Percentiles rank a stretch among this genome's conserved stretches.
Evolutionary conservation across 768 basidiomycete genomes (phyloP).

Genomic region (Asterophora lycoperdoides): DNA sequence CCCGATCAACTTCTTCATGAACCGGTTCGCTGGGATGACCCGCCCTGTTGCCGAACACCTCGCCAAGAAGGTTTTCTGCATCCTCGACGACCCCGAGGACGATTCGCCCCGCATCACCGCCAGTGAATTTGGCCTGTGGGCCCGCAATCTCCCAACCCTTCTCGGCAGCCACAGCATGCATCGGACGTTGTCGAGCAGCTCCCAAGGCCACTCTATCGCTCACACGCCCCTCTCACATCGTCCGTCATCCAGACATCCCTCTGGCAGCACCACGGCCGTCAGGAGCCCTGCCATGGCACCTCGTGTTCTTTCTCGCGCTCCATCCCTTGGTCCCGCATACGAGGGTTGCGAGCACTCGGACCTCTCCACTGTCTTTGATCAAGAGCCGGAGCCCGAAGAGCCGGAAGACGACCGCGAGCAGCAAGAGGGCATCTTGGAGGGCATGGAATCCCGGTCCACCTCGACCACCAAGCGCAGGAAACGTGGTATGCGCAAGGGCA

Average conservation of each 20-base stretch:
- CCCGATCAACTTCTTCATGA: slow-evolving; percentile 83
- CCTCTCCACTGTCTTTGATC: slow-evolving; percentile 52
- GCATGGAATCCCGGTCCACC: slow-evolving; percentile 51
- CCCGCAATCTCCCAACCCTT: slow-evolving; percentile 72
- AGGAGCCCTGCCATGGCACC: slow-evolving; percentile 51
- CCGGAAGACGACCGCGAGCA: slow-evolving; percentile 38
- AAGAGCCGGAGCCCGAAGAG: slow-evolving; percentile 47
- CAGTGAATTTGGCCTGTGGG: slow-evolving; percentile 82
- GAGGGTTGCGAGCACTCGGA: slow-evolving; percentile 41
- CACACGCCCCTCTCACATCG: slow-evolving; percentile 64
- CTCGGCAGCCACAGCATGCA: slow-evolving; percentile 55
- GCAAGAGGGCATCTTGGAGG: slow-evolving; percentile 30
- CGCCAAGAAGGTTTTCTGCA: slow-evolving; percentile 77
- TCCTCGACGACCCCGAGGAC: slow-evolving; percentile 61
- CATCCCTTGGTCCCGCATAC: slow-evolving; percentile 52
- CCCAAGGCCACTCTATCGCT: slow-evolving; percentile 61
- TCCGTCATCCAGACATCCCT: slow-evolving; percentile 64
- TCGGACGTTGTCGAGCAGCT: slow-evolving; percentile 57
- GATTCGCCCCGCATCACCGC: slow-evolving; percentile 72
- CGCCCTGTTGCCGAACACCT: slow-evolving; percentile 82
- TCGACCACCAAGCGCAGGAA: slow-evolving; percentile 80
- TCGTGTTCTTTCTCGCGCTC: slow-evolving; percentile 59
- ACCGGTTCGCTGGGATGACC: slow-evolving; percentile 89
- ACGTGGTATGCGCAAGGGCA: slow-evolving; percentile 82
- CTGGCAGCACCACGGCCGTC: slow-evolving; percentile 39